Conservation (phyloP, 164 flowering plant genomes). For the Vitis vinifera region ASM3070453v1 NC_081812.1:18392001-18392500, state of each 20-base stretch:
- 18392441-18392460: constrained; percentile 75
- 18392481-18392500: constrained; percentile 81
- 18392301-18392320: neutral
- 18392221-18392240: constrained; percentile 76
- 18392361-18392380: constrained; percentile 39
- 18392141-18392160: neutral
- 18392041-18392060: constrained; percentile 65
- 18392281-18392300: constrained; percentile 62
- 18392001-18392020: constrained; percentile 91
- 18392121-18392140: neutral
- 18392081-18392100: constrained; percentile 76
- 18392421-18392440: constrained; percentile 88
- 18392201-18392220: constrained; percentile 81
- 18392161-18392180: constrained; percentile 57
- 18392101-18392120: constrained; percentile 46
- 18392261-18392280: constrained; percentile 59
- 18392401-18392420: constrained; percentile 80
- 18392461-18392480: constrained; percentile 53
- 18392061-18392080: constrained; percentile 62
- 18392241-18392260: constrained; percentile 78
- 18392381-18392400: constrained; percentile 73
- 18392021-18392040: constrained; percentile 87
- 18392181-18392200: constrained; percentile 72
- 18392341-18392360: no score
- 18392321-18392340: no score